These are phyloP conservation scores for Pholiota molesta DNA, from an alignment of 768 basidiomycete genomes.

Conservation along the genomic window DNA sequence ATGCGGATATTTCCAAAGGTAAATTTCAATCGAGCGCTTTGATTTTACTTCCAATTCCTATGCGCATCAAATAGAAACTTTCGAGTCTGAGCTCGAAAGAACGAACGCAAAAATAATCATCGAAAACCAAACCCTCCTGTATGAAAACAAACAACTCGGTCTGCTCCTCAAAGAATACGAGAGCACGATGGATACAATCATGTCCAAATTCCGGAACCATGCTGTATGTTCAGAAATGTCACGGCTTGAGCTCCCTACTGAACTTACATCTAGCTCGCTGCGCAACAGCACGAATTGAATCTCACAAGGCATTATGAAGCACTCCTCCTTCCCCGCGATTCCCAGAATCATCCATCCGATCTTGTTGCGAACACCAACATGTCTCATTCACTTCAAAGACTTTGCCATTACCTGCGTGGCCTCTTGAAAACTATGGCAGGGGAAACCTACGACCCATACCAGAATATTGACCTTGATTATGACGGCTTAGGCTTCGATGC, in stretches of 20 bases:
- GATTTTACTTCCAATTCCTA: not conserved
- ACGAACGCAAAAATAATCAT: conserved; percentile 87
- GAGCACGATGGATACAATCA: conserved; percentile 91
- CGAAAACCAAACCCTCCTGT: conserved; percentile 89
- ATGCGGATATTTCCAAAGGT: conserved; percentile 88
- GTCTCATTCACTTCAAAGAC: conserved; percentile 68
- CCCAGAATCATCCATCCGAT: conserved; percentile 55
- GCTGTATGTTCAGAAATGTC: conserved; percentile 58
- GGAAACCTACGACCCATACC: conserved; percentile 52
- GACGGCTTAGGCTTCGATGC: conserved; percentile 32
- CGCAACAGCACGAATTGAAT: conserved; percentile 87
- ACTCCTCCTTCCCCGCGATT: conserved; percentile 70
- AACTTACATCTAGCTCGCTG: conserved; percentile 64
- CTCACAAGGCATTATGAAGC: conserved; percentile 90
- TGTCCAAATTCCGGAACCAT: conserved; percentile 93
- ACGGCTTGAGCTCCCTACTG: conserved; percentile 10
- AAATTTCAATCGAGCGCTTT: not conserved
- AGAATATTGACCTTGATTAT: conserved; percentile 38
- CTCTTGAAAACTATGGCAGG: conserved; percentile 74
- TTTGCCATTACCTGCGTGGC: conserved; percentile 69
- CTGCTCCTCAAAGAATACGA: conserved; percentile 93
- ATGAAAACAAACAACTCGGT: conserved; percentile 95
- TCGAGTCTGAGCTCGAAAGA: conserved; percentile 91
- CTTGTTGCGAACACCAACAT: conserved; percentile 61
- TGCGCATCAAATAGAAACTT: conserved; percentile 62